phyloP scores from a whole-genome alignment of 208 protist genomes.

The Porcisia deanei region DNA sequence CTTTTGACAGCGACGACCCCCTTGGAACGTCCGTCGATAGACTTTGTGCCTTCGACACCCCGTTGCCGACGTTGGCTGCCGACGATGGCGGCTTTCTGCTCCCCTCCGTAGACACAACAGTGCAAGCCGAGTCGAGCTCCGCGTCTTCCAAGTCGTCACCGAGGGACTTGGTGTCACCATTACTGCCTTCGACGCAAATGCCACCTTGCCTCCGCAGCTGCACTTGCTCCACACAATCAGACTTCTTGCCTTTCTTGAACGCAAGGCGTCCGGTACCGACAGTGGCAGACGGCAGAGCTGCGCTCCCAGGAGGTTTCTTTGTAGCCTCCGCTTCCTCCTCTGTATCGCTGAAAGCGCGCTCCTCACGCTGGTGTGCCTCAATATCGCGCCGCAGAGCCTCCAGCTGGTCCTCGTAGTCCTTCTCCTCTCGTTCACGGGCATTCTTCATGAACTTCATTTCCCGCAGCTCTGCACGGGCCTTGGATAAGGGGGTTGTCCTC shows the following conservation, averaged over 20 bases:
- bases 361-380: constrained; percentile 34
- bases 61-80: not conserved
- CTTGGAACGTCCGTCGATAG: not conserved
- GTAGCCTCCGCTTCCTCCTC: not conserved
- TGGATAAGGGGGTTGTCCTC: constrained; percentile 47
- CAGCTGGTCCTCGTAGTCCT: constrained; percentile 58
- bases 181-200: constrained; percentile 29
- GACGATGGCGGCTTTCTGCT: not conserved
- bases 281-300: constrained; percentile 3
- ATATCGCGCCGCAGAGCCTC: constrained; percentile 59
- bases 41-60: not conserved
- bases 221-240: constrained; percentile 46
- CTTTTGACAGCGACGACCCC: not conserved
- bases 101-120: constrained; percentile 4
- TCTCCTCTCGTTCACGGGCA: constrained; percentile 65
- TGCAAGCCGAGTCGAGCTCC: constrained; percentile 10
- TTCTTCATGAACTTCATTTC: constrained; percentile 91
- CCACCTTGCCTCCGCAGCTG: constrained; percentile 46
- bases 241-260: constrained; percentile 27
- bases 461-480: constrained; percentile 66
- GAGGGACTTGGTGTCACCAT: constrained; percentile 10
- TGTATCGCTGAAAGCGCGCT: constrained; percentile 8
- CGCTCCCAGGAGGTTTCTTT: not conserved
- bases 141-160: constrained; percentile 14
- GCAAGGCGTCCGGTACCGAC: constrained; percentile 15